Evolutionary conservation across 2,329 filamentous ascomycete genomes (phyloP), one percentile per base, ranked within the genome.

Genomic region (Phoma sp.): DNA sequence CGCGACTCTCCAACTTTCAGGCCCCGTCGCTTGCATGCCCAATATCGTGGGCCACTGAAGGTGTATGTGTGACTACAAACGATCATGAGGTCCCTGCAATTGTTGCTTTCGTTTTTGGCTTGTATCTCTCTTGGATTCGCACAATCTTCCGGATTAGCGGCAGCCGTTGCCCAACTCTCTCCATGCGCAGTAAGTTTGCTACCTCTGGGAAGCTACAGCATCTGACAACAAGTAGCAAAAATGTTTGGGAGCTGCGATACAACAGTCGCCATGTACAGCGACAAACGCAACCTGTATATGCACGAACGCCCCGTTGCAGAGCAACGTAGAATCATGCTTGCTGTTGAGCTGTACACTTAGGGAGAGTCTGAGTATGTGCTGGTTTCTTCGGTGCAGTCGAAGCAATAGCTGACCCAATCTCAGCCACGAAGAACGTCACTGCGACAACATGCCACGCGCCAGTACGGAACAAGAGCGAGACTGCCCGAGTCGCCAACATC

Each of bases 401-500:
- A 32, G 4, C 1, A 6, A 9, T n/a, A 22, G 22, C 53, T 63
- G 17, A 67, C 32, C 9, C 2, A 9, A 6, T 21, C 10, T 22
- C 46, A 78, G 75, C 69, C 13, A 77, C 76, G 4, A 77, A 80
- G 60, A 80, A 80, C 55, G 65, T 73, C 43, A 80, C 78, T 0
- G 49, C 63, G 13, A 73, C 74, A 17, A 62, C 69, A 32, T 81
- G 79, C 49, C 65, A 70, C 27, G 73, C 71, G 2, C 76, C 77
- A 0, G 53, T 76, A 8, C 71, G 77, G 15, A 70, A 78, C 57
- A 68, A 67, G 39, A 71, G 67, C 6, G 62, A 65, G 3, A 43
- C 59, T 7, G 64, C 77, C 13, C 73, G 72, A 6, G 59, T 71
- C 19, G 53, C 70, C 9, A 76, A 74, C 27, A 64, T 77, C 8